Base-by-base conservation (phyloP, 2,329 filamentous ascomycete genomes). In the Huntiella abstrusa region DNA sequence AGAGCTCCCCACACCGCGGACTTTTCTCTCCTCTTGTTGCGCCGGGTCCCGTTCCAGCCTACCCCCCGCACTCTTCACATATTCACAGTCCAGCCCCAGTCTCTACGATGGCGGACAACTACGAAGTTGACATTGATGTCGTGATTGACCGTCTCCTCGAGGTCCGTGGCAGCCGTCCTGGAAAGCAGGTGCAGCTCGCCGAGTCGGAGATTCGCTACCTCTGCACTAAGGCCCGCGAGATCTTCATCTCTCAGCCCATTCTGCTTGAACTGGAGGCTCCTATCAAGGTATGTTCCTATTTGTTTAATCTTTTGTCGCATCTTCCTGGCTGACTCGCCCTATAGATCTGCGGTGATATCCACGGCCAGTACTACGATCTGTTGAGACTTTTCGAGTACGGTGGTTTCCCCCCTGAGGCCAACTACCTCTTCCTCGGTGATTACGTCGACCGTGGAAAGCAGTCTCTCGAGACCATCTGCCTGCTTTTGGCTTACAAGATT, bases 381-480 rank as follows among this genome's bases (percentile, higher is more conserved):
- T 74, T 98, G 55, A 85, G 91, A 59, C 73, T 98, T 51, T 98
- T 98, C 65, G 91, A 98, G 67, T 95, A 95, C 61, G 88, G 91
- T 56, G 91, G 91, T 53, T 96, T 98, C 68, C 91, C 91, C 48
- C 91, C 91, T 11, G 87, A 96, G 68, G 87, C 91, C 59, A 98
- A 98, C 72, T 98, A 96, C 67, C 84, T 98, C 57, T 98, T 98
- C 74, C 82, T 98, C 43, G 91, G 91, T 55, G 91, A 98, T 62
- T 98, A 98, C 59, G 91, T 98, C 58, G 91, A 98, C 64, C 80
- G 91, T 69, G 91, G 91, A 69, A 96, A 98, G 73, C 91, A 98
- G 67, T 95, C 88, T 34, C 80, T 98, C 46, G 91, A 98, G 71
- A 96, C 91, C 55, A 96, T 98, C 65, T 94, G 86, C 69, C 72